Evolutionary conservation across 441 rosid genomes (phyloP).

Genomic region (Iberis amara): DNA sequence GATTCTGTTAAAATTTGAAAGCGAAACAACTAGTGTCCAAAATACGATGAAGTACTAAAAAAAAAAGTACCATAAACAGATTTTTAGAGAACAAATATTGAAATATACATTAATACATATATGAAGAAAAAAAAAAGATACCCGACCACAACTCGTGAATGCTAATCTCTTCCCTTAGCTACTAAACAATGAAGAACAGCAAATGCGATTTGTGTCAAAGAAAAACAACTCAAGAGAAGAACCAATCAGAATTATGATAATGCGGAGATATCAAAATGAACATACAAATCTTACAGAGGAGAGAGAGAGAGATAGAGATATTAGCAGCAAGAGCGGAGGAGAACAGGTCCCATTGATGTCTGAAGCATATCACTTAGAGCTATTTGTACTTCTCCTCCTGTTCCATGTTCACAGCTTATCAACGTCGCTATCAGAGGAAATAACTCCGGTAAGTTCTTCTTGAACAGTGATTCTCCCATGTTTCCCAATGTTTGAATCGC

Average conservation of each 20-base stretch:
- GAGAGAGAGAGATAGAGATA: neutral
- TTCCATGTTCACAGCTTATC: constrained; percentile 92
- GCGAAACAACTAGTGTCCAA: too few species aligned
- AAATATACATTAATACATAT: constrained; percentile 25
- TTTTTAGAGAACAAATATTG: neutral
- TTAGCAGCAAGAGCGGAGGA: constrained; percentile 64
- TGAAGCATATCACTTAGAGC: constrained; percentile 93
- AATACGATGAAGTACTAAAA: too few species aligned
- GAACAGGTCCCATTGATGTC: constrained; percentile 76
- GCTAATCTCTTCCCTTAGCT: constrained; percentile 22
- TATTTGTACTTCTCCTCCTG: constrained; percentile 72
- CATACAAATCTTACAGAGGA: constrained; percentile 19
- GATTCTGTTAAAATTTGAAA: too few species aligned
- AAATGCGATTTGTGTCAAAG: neutral
- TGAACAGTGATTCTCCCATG: constrained; percentile 67
- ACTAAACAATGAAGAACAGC: constrained; percentile 1
- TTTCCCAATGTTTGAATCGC: constrained; percentile 80
- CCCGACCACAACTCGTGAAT: constrained; percentile 22
- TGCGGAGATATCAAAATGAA: neutral
- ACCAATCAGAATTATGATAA: constrained; percentile 16
- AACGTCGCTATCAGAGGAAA: constrained; percentile 77
- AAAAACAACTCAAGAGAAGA: neutral
- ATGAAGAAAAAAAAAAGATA: neutral
- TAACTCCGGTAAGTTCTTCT: constrained; percentile 61
- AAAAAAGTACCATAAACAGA: too few species aligned